Evolutionary conservation across 768 basidiomycete species (phyloP).

Genomic region (Ramaria rubella): DNA sequence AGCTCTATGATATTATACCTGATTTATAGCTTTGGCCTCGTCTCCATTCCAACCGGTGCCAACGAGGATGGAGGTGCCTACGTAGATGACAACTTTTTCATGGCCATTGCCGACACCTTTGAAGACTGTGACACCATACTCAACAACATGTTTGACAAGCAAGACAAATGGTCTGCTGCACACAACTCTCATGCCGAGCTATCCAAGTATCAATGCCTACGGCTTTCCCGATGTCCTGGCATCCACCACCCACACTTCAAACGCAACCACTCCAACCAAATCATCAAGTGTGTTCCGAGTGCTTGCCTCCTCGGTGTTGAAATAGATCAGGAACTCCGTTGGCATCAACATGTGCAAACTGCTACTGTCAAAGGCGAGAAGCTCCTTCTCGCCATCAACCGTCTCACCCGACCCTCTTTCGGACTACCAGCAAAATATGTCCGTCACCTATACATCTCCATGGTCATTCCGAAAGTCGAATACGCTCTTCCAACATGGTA

Average conservation of each 20-base stretch:
- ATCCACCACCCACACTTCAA: background rate
- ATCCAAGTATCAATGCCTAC: slow-evolving; percentile 21
- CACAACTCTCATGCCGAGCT: slow-evolving; percentile 30
- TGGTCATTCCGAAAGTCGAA: no score
- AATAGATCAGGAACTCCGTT: no score
- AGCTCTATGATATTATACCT: slow-evolving; percentile 13
- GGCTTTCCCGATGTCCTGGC: background rate
- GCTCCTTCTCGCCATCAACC: background rate
- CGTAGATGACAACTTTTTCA: no score
- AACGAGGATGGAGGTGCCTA: background rate
- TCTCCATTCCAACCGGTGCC: background rate
- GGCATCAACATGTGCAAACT: no score
- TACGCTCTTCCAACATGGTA: slow-evolving; percentile 21
- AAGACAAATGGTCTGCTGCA: slow-evolving; percentile 19
- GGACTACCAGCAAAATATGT: slow-evolving; percentile 9
- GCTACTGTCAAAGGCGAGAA: background rate
- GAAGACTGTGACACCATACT: slow-evolving; percentile 16
- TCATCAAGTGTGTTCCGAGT: background rate
- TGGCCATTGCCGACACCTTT: slow-evolving; percentile 22
- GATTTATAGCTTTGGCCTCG: slow-evolving; percentile 10
- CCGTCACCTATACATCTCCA: slow-evolving; percentile 18
- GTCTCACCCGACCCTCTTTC: background rate
- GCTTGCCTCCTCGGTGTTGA: no score
- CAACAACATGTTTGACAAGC: slow-evolving; percentile 24
- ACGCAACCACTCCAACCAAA: background rate